Percentiles rank a stretch among this genome's conserved stretches.
Evolutionary conservation across 495 filamentous ascomycete genomes (phyloP).

Genomic region (Penicillium turbatum): DNA sequence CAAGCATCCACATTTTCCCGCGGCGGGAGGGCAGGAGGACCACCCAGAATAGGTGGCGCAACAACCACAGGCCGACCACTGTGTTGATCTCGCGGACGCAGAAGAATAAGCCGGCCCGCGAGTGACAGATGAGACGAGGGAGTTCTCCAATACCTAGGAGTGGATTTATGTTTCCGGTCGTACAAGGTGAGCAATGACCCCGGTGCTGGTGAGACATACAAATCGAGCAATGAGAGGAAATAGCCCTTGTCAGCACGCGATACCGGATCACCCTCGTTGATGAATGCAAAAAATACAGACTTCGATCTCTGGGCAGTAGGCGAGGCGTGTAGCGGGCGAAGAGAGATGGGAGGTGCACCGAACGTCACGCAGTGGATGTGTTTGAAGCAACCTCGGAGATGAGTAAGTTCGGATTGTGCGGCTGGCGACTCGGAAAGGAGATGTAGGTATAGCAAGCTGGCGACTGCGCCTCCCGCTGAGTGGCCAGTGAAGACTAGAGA

Average conservation of each 20-base stretch:
- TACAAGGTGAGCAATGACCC: constrained; percentile 13
- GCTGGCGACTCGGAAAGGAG: constrained; percentile 54
- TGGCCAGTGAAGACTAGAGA: constrained; percentile 80
- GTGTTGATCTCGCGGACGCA: constrained; percentile 33
- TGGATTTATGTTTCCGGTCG: constrained; percentile 4
- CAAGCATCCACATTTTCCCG: constrained; percentile 56
- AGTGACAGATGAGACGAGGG: constrained; percentile 59
- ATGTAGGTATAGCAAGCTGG: constrained; percentile 71
- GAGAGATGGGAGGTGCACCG: constrained; percentile 69
- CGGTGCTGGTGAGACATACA: constrained; percentile 63
- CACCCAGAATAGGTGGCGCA: not conserved
- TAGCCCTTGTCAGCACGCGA: constrained; percentile 70
- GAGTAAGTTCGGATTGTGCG: constrained; percentile 60
- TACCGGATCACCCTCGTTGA: constrained; percentile 84
- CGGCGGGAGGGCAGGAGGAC: constrained; percentile 17
- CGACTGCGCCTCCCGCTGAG: constrained; percentile 78
- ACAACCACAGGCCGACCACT: constrained; percentile 3
- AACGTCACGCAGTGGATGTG: constrained; percentile 79
- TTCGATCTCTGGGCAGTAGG: constrained; percentile 41
- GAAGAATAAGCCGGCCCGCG: constrained; percentile 63
- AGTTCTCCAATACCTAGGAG: constrained; percentile 51
- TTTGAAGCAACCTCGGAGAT: constrained; percentile 62
- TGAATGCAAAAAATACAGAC: constrained; percentile 67
- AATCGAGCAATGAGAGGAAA: constrained; percentile 62
- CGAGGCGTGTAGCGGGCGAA: constrained; percentile 62